Conservation (phyloP, 2,329 filamentous ascomycete genomes). For the Penicillium sp. region DNA sequence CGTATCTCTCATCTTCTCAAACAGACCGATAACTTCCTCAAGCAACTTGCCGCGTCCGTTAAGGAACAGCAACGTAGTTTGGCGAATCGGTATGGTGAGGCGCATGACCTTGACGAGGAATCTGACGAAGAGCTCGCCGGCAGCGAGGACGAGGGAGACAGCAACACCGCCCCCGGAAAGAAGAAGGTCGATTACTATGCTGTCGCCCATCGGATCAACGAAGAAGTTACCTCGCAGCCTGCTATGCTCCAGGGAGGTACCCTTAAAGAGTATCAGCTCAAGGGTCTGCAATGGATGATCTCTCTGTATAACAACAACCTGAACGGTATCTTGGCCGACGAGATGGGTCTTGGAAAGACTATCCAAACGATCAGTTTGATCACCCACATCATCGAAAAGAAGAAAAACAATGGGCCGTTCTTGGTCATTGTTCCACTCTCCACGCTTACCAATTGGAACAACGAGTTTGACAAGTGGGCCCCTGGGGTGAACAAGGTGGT, state of each 20-base stretch:
- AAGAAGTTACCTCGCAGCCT: slow-evolving; percentile 82
- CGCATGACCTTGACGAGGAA: slow-evolving; percentile 51
- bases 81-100: slow-evolving; percentile 71
- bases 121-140: slow-evolving; percentile 65
- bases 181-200: slow-evolving; percentile 98
- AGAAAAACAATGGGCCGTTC: slow-evolving; percentile 86
- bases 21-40: slow-evolving; percentile 96
- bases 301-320: slow-evolving; percentile 99
- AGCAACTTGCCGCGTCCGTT: slow-evolving; percentile 90
- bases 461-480: slow-evolving; percentile 99
- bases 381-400: slow-evolving; percentile 94
- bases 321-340: slow-evolving; percentile 96
- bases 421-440: slow-evolving; percentile 95
- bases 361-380: slow-evolving; percentile 98
- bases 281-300: slow-evolving; percentile 99
- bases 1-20: slow-evolving; percentile 96
- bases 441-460: slow-evolving; percentile 97
- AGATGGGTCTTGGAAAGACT: slow-evolving; percentile 99
- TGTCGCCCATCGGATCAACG: slow-evolving; percentile 91
- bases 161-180: slow-evolving; percentile 50
- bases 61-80: slow-evolving; percentile 87
- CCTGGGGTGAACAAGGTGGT: slow-evolving; percentile 81
- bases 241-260: slow-evolving; percentile 83
- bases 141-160: slow-evolving; percentile 63
- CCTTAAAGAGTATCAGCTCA: slow-evolving; percentile 96